phyloP scores from a whole-genome alignment of 208 protist species.

The Trypanosoma grayi region DNA sequence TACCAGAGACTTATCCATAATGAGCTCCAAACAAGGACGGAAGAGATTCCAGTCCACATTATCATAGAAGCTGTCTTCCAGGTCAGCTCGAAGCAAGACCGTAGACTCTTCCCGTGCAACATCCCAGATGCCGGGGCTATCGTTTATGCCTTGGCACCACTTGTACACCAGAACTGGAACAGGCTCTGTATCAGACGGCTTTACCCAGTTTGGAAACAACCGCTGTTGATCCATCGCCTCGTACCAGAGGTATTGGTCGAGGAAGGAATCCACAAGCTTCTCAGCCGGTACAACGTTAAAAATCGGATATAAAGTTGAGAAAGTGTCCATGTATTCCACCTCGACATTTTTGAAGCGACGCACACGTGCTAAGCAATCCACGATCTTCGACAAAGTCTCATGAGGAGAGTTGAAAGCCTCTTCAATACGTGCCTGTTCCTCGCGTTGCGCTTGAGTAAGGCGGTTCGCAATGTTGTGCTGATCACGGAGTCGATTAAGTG shows the following conservation, averaged over 20 bases:
- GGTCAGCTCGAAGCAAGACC: slow-evolving; percentile 97
- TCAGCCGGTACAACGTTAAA: slow-evolving; percentile 99
- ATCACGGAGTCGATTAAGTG: slow-evolving; percentile 99
- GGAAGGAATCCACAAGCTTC: slow-evolving; percentile 99
- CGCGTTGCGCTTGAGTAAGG: slow-evolving; percentile 98
- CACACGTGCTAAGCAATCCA: slow-evolving; percentile 98
- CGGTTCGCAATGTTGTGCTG: slow-evolving; percentile 98
- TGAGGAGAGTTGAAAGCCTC: slow-evolving; percentile 99
- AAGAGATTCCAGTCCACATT: slow-evolving; percentile 99
- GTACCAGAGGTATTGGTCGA: slow-evolving; percentile 99
- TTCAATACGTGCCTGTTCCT: slow-evolving; percentile 99
- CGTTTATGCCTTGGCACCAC: slow-evolving; percentile 99
- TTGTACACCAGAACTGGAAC: slow-evolving; percentile 99
- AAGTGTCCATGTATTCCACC: slow-evolving; percentile 99
- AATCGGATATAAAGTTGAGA: slow-evolving; percentile 99
- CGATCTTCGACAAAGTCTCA: slow-evolving; percentile 98
- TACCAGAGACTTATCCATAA: slow-evolving; percentile 99
- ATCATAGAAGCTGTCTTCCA: slow-evolving; percentile 98
- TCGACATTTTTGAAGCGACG: slow-evolving; percentile 99
- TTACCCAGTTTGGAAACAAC: slow-evolving; percentile 99
- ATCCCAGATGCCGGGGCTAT: slow-evolving; percentile 98
- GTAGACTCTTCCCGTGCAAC: slow-evolving; percentile 97
- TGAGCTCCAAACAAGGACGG: slow-evolving; percentile 98
- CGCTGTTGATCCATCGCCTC: slow-evolving; percentile 98
- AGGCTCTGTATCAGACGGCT: slow-evolving; percentile 99